phyloP scores from a whole-genome alignment of 176 grass and related monocot genomes.

The Raddia guianensis region DNA sequence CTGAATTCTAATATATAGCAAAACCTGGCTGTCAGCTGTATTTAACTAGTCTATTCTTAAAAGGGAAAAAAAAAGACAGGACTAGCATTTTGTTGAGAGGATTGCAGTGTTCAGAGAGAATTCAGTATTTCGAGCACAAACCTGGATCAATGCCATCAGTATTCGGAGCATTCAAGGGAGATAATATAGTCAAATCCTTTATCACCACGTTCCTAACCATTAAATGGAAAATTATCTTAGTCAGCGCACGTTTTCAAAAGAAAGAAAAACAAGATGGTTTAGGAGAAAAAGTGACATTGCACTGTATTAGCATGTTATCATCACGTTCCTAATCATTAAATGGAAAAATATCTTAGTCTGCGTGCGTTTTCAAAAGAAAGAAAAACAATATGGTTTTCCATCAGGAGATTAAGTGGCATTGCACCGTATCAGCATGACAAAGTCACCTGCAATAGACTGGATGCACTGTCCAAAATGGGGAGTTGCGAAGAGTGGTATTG shows the following conservation, averaged over 20 bases:
- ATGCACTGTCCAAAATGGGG: conserved; percentile 98
- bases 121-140: conserved; percentile 9
- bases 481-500: conserved; percentile 74
- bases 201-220: conserved; percentile 79
- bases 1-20: not conserved
- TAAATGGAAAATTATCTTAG: not conserved
- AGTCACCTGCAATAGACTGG: conserved; percentile 89
- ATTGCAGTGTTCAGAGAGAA: not conserved
- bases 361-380: conserved; percentile 17
- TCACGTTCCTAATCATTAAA: conserved; percentile 66
- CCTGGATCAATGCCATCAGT: conserved; percentile 99
- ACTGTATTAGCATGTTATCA: conserved; percentile 47
- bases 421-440: not conserved
- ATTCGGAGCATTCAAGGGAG: conserved; percentile 84
- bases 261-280: conserved; percentile 6
- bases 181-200: conserved; percentile 69
- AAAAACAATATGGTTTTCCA: conserved; percentile 3
- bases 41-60: not conserved
- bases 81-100: not conserved
- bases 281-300: conserved; percentile 14
- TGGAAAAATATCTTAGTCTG: not conserved
- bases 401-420: conserved; percentile 13
- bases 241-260: conserved; percentile 29
- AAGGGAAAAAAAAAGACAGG: not conserved
- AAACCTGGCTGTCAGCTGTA: not conserved